These are phyloP conservation scores for Penicillium chermesinum DNA, from an alignment of 495 filamentous ascomycete species.

Conservation along the genomic window DNA sequence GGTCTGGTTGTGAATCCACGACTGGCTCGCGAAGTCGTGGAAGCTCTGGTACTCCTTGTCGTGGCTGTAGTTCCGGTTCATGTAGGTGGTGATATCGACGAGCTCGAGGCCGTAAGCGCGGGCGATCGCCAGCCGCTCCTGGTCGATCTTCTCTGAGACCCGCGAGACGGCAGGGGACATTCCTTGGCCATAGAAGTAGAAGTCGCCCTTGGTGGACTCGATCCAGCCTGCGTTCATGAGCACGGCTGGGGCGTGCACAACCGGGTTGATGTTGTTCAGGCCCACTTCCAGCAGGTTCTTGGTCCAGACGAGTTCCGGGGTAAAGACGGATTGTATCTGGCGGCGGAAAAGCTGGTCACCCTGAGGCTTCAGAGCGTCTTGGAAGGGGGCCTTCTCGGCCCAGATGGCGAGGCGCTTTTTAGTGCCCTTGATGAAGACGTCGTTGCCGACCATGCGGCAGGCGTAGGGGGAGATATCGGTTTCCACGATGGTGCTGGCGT, in stretches of 20 bases:
- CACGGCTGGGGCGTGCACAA: slow-evolving; percentile 15
- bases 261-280: slow-evolving; percentile 18
- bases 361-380: slow-evolving; percentile 5
- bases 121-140: slow-evolving; percentile 14
- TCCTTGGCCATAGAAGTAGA: slow-evolving; percentile 18
- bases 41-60: slow-evolving; percentile 9
- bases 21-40: slow-evolving; percentile 13
- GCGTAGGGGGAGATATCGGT: slow-evolving; percentile 19
- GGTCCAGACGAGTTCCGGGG: slow-evolving; percentile 12
- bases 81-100: slow-evolving; percentile 12
- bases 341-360: slow-evolving; percentile 1
- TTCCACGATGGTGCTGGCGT: slow-evolving; percentile 13
- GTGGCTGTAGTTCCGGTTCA: slow-evolving; percentile 18
- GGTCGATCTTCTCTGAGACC: slow-evolving; percentile 13
- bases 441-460: slow-evolving; percentile 7
- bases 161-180: slow-evolving; percentile 17
- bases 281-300: slow-evolving; percentile 15
- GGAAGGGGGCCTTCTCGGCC: slow-evolving; percentile 12
- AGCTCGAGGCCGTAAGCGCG: slow-evolving; percentile 14
- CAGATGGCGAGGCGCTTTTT: slow-evolving; percentile 18
- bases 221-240: slow-evolving; percentile 20
- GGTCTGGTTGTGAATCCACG: slow-evolving; percentile 19
- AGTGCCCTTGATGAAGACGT: slow-evolving; percentile 13
- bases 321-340: slow-evolving; percentile 14
- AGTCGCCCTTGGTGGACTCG: slow-evolving; percentile 18